Evolutionary conservation across 768 basidiomycete species (phyloP).

Genomic region (Russula ochroleuca): DNA sequence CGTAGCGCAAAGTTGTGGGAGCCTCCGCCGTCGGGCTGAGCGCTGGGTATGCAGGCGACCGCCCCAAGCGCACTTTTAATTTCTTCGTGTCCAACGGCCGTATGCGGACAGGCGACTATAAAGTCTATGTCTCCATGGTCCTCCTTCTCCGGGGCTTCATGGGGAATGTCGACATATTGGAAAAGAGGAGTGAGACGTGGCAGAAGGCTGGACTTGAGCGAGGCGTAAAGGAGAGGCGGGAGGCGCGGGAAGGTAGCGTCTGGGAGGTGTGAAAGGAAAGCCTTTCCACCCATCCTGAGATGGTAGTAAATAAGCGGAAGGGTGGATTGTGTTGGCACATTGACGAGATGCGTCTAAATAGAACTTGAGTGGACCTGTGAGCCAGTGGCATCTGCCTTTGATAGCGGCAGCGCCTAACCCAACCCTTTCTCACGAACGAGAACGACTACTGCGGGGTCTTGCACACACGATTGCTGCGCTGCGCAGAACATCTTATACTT

Average conservation of each 20-base stretch:
- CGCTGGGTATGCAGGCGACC: constrained; percentile 34
- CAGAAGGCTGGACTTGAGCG: constrained; percentile 45
- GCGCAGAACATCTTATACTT: neutral
- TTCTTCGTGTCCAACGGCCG: constrained; percentile 23
- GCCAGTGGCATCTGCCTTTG: no score
- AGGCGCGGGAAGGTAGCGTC: constrained; percentile 56
- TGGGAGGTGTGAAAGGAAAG: constrained; percentile 48
- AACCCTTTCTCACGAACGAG: no score
- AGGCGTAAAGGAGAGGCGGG: constrained; percentile 48
- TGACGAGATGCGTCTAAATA: neutral
- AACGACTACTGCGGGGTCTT: no score
- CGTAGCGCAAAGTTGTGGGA: constrained; percentile 63
- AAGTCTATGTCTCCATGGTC: constrained; percentile 72
- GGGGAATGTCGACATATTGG: constrained; percentile 48
- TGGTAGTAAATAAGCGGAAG: neutral
- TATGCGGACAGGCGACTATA: constrained; percentile 48
- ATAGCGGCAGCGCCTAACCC: no score
- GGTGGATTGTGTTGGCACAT: neutral
- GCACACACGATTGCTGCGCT: neutral
- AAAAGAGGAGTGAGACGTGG: constrained; percentile 47
- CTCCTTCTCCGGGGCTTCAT: constrained; percentile 59
- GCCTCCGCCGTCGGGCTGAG: constrained; percentile 47
- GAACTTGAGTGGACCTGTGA: no score
- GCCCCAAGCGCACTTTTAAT: constrained; percentile 45
- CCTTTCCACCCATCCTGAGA: constrained; percentile 62